Percentiles rank a stretch among this genome's conserved stretches.
These are phyloP conservation scores for Penicillium sp. DNA, from an alignment of 2,329 filamentous ascomycete genomes.

Conservation along the genomic window DNA sequence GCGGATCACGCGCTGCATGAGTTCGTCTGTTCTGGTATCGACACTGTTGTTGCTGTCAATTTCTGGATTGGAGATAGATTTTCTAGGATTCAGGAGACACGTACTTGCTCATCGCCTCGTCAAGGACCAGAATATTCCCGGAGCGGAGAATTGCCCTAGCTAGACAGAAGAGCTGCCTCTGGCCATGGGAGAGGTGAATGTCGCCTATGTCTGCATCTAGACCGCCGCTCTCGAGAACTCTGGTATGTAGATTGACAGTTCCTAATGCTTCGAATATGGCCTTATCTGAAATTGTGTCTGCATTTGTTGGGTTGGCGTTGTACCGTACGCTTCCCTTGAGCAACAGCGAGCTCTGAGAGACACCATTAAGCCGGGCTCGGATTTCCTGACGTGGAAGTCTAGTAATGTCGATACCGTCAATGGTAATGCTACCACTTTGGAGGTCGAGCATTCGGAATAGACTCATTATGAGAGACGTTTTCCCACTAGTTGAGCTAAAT, in stretches of 20 bases:
- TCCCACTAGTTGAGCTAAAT: conserved; percentile 39
- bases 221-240: conserved; percentile 45
- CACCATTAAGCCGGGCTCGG: conserved; percentile 47
- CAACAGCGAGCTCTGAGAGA: conserved; percentile 52
- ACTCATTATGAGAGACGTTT: conserved; percentile 48
- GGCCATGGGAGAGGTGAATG: conserved; percentile 60
- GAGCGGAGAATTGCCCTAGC: conserved; percentile 61
- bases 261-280: conserved; percentile 44
- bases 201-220: conserved; percentile 52
- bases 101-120: conserved; percentile 41
- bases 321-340: conserved; percentile 46
- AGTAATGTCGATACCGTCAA: conserved; percentile 50
- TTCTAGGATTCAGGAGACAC: neutral
- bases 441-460: conserved; percentile 51
- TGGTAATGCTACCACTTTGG: conserved; percentile 44
- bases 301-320: conserved; percentile 46
- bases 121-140: conserved; percentile 50
- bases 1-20: conserved; percentile 62
- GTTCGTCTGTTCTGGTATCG: conserved; percentile 61
- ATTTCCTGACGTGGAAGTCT: conserved; percentile 45
- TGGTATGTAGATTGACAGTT: conserved; percentile 43
- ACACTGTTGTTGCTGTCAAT: conserved; percentile 47
- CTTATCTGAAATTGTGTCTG: conserved; percentile 31
- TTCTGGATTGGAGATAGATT: neutral
- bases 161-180: conserved; percentile 68